Base-by-base conservation (phyloP, 176 grass and related monocot species). In the Eleusine indica region DNA sequence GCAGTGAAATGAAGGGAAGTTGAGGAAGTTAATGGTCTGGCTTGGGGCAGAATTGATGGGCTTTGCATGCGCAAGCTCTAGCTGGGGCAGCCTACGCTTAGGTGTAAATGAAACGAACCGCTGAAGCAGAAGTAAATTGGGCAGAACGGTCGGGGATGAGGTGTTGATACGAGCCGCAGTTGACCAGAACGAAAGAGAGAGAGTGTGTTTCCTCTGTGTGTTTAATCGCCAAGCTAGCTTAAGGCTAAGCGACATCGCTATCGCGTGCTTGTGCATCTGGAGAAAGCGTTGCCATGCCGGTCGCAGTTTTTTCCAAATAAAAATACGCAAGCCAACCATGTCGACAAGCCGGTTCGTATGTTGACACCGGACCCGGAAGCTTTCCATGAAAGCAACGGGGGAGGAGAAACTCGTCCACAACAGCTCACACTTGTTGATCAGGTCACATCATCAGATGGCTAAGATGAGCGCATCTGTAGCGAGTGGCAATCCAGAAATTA, bases 51-150 rank as follows among this genome's bases (percentile, higher is more conserved):
- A 67, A 37, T 37, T 67, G 12, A 66, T 66, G 73, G 49, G 49
- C 49, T 74, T 17, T 4, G 70, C 70, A 32, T 73, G 70, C 70
- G 35, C 28, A 56, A 32, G 61, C 18, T 79, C 43, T 66, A 79
- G 70, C 71, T 65, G 70, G 17, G 57, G 57, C 77, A 68, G 63
- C 21, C 32, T 25, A 19, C 1, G 57, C 19, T 19, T 18, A 77
- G 77, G 77, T 66, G 25, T 79, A 68, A 52, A 83, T 65, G 81
- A 53, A 74, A 53, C 58, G 38, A 70, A 42, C 32, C 46, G 64
- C 60, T 66, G 44, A 18, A 43, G 65, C 30, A 13, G 68, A 30
- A 66, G 39, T 73, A 64, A 47, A 73, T 64, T 48, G 56, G n/a
- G 67, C 37, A 81, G 51, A 71, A 70, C 18, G 66, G 14, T 22